Evolutionary conservation across 1,139 yeast genomes (phyloP).

Genomic region (Hyphopichia buzzinii): DNA sequence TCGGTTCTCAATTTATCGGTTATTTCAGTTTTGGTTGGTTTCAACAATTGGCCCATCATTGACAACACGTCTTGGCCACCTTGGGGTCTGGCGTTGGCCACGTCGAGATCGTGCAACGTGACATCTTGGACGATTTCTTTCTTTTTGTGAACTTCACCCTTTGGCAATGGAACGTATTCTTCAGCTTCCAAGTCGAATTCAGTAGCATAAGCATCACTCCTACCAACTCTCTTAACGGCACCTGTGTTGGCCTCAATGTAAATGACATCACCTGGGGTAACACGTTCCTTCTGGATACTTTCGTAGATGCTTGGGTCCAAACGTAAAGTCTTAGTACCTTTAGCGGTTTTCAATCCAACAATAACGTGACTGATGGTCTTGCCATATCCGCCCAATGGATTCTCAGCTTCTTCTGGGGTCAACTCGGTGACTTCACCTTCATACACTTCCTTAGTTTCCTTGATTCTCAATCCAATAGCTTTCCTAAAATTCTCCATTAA

Average conservation of each 20-base stretch:
- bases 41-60: constrained; percentile 97
- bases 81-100: constrained; percentile 96
- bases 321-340: constrained; percentile 90
- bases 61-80: constrained; percentile 98
- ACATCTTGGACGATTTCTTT: constrained; percentile 98
- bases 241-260: constrained; percentile 98
- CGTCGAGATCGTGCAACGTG: constrained; percentile 91
- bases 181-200: constrained; percentile 98
- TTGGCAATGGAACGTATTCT: constrained; percentile 97
- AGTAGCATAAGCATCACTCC: constrained; percentile 97
- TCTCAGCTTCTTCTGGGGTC: constrained; percentile 96
- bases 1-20: constrained; percentile 92
- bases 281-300: constrained; percentile 92
- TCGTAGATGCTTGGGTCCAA: constrained; percentile 96
- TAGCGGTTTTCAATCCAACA: constrained; percentile 91
- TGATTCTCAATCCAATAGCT: constrained; percentile 93
- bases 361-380: constrained; percentile 93
- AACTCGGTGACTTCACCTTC: constrained; percentile 98
- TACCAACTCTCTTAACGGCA: constrained; percentile 94
- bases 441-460: constrained; percentile 96
- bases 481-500: constrained; percentile 96
- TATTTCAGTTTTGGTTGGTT: constrained; percentile 97
- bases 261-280: constrained; percentile 92
- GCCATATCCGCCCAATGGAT: constrained; percentile 96
- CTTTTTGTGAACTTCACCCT: constrained; percentile 98